Evolutionary conservation across 2,329 filamentous ascomycete genomes (phyloP).

Genomic region (Verticillium longisporum): DNA sequence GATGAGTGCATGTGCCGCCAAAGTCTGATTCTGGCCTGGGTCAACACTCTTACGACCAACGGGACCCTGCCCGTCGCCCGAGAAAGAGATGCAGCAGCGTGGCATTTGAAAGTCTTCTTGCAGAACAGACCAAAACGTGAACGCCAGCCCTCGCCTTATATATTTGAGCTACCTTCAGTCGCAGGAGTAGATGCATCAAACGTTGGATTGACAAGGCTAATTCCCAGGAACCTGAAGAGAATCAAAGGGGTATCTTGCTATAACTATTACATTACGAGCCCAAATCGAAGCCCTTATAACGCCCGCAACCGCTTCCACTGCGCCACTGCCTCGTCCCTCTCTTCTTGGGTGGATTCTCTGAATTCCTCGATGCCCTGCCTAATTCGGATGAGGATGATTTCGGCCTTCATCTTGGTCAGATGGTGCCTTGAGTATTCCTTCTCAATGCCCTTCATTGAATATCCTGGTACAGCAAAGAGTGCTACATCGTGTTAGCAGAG

Average conservation of each 20-base stretch:
- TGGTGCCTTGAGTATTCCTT: slow-evolving; percentile 34
- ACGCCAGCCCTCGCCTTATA: no score
- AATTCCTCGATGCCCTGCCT: slow-evolving; percentile 22
- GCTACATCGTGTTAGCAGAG: slow-evolving; percentile 19
- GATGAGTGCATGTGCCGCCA: no score
- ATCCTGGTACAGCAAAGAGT: slow-evolving; percentile 40
- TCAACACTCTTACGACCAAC: no score
- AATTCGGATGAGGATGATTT: slow-evolving; percentile 23
- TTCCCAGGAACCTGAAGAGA: not conserved
- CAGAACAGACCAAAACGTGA: no score
- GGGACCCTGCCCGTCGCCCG: no score
- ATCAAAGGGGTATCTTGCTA: not conserved
- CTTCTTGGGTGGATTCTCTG: slow-evolving; percentile 12
- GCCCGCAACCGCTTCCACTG: slow-evolving; percentile 16
- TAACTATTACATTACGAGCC: not conserved
- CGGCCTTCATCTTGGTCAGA: slow-evolving; percentile 23
- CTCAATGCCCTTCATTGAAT: slow-evolving; percentile 46
- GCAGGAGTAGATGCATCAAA: no score
- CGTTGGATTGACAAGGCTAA: no score
- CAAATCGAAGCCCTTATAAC: not conserved
- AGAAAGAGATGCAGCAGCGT: no score
- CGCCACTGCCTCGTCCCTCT: slow-evolving; percentile 14
- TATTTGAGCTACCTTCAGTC: no score
- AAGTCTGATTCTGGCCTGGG: no score
- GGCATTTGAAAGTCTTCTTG: no score